phyloP scores from a whole-genome alignment of 345 rosid genomes.

The Eucalyptus polybractea region DNA sequence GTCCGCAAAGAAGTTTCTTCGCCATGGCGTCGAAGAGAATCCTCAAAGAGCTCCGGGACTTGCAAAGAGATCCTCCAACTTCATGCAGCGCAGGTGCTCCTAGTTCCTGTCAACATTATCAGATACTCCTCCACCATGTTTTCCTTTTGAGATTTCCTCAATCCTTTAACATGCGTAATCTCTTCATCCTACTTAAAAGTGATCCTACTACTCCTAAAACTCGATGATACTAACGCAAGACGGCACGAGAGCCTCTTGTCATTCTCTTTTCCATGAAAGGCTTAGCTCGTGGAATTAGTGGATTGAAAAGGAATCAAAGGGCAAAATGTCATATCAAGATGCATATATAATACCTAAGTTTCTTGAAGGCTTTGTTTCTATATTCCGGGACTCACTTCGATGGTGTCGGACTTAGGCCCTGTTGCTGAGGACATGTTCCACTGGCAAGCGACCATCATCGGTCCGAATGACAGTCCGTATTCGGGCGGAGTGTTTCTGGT shows the following conservation, averaged over 20 bases:
- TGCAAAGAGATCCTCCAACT: conserved; percentile 12
- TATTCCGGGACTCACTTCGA: not conserved
- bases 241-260: not conserved
- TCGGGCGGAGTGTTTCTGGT: conserved; percentile 45
- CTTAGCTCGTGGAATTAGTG: not conserved
- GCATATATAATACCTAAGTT: not conserved
- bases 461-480: conserved; percentile 38
- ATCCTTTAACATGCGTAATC: not conserved
- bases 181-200: not conserved
- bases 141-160: not conserved
- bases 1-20: not conserved
- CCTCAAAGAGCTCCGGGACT: conserved; percentile 10
- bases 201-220: not conserved
- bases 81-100: conserved; percentile 11
- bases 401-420: conserved; percentile 13
- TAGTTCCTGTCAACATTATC: not conserved
- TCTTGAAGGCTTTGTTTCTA: not conserved
- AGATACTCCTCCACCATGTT: not conserved
- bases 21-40: conserved; percentile 14
- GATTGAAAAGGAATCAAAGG: not conserved
- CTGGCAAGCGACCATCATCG: conserved; percentile 49
- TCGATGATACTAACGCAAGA: not conserved
- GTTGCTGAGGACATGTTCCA: conserved; percentile 52
- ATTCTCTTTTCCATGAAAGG: not conserved
- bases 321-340: not conserved